phyloP scores from a whole-genome alignment of 140 eudicot genomes.

The Stevia rebaudiana region DNA sequence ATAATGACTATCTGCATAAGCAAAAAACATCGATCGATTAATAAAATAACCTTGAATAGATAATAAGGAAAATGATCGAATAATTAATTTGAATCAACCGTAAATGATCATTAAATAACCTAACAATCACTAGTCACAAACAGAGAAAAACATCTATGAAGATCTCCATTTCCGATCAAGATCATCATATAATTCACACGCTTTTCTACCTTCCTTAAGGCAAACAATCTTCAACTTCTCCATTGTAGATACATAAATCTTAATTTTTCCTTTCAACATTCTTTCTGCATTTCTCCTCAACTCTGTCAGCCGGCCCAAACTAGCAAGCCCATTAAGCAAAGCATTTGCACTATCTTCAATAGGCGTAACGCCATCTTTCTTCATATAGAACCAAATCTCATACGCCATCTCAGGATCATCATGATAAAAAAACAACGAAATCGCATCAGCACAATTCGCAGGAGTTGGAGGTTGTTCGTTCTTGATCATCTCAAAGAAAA shows the following conservation, averaged over 20 bases:
- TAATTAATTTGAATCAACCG: too few relatives aligned
- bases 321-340: conserved; percentile 62
- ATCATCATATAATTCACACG: conserved; percentile 44
- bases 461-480: conserved; percentile 75
- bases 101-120: not conserved
- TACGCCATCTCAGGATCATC: conserved; percentile 86
- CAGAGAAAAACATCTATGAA: conserved; percentile 17
- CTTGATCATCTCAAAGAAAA: conserved; percentile 75
- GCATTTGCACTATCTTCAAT: conserved; percentile 68
- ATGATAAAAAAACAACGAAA: conserved; percentile 53
- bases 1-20: not conserved
- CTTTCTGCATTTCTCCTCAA: conserved; percentile 52
- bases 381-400: conserved; percentile 74
- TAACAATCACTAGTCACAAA: not conserved
- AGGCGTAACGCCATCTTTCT: conserved; percentile 44
- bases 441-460: conserved; percentile 59
- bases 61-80: too few relatives aligned
- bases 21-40: not conserved
- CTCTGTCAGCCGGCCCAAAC: conserved; percentile 58
- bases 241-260: conserved; percentile 65
- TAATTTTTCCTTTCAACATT: conserved; percentile 45
- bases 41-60: not conserved
- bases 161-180: conserved; percentile 71
- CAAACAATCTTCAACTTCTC: conserved; percentile 47
- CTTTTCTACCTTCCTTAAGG: conserved; percentile 42